Percentiles rank a stretch among this genome's conserved stretches.
These are phyloP conservation scores for Dentipellis sp. DNA, from an alignment of 768 basidiomycete genomes.

Conservation along the genomic window DNA sequence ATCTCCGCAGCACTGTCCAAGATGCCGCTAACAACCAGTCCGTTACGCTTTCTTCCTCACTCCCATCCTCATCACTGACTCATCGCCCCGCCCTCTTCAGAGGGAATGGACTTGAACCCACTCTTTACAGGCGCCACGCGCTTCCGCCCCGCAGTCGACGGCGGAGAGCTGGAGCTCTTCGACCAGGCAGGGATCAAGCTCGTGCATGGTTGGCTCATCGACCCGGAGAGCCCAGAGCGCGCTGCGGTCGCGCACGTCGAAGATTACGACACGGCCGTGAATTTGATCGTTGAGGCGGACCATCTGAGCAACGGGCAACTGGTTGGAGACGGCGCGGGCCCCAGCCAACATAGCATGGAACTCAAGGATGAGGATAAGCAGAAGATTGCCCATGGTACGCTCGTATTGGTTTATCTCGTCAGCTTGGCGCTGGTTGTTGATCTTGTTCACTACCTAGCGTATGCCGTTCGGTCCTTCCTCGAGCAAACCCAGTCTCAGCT, in stretches of 20 bases:
- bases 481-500: conserved; percentile 70
- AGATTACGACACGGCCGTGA: conserved; percentile 71
- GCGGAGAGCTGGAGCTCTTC: conserved; percentile 80
- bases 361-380: conserved; percentile 42
- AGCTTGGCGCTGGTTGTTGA: neutral
- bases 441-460: conserved; percentile 36
- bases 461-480: conserved; percentile 60
- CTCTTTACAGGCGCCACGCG: conserved; percentile 61
- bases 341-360: conserved; percentile 5
- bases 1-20: conserved; percentile 66
- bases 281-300: conserved; percentile 72
- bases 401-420: no score
- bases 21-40: conserved; percentile 48
- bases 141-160: conserved; percentile 53
- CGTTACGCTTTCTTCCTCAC: conserved; percentile 17
- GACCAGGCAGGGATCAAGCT: conserved; percentile 72
- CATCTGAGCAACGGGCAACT: conserved; percentile 57
- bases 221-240: conserved; percentile 55
- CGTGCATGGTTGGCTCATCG: conserved; percentile 86
- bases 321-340: conserved; percentile 31
- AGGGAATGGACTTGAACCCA: conserved; percentile 88
- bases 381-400: conserved; percentile 66
- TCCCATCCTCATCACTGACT: neutral
- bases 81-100: conserved; percentile 24
- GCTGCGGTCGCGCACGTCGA: conserved; percentile 38